Evolutionary conservation across 1,284 basidiomycete genomes (phyloP).

Genomic region (Boletus sp.): DNA sequence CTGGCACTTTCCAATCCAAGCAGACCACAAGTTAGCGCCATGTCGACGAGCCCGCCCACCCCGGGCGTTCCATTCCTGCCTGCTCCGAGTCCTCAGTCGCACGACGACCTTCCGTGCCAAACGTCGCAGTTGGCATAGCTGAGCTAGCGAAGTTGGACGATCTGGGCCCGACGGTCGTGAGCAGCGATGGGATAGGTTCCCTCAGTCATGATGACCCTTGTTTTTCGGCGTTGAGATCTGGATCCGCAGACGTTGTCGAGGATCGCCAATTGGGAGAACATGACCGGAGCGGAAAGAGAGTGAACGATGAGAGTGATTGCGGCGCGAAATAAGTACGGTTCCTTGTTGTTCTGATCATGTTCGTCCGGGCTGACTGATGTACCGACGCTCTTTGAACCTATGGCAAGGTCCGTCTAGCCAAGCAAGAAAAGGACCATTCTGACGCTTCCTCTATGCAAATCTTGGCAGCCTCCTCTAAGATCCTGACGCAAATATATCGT

Average conservation of each 20-base stretch:
- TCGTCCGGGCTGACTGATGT: no score
- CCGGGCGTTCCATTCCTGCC: conserved; percentile 9
- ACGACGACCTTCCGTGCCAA: conserved; percentile 7
- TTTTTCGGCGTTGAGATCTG: no score
- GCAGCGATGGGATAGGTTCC: conserved; percentile 51
- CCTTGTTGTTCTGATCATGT: no score
- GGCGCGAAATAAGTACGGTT: conserved; percentile 44
- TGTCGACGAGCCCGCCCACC: conserved; percentile 12
- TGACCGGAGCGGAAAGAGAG: conserved; percentile 48
- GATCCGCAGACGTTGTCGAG: conserved; percentile 44
- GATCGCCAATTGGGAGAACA: conserved; percentile 51
- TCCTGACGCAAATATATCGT: no score
- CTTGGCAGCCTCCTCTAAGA: no score
- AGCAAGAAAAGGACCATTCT: no score
- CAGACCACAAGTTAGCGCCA: no score
- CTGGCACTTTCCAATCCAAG: no score
- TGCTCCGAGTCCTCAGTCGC: conserved; percentile 6
- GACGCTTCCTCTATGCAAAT: no score
- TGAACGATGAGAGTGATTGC: conserved; percentile 45
- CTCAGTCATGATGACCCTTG: no score
- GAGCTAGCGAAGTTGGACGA: conserved; percentile 42
- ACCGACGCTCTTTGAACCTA: neutral
- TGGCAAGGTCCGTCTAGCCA: no score
- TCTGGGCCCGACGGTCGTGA: conserved; percentile 55
- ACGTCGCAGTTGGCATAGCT: conserved; percentile 16